Percentiles rank a stretch among this genome's conserved stretches.
Evolutionary conservation across 176 grass and related monocot genomes (phyloP).

Genomic region (Eremochloa ophiuroides): DNA sequence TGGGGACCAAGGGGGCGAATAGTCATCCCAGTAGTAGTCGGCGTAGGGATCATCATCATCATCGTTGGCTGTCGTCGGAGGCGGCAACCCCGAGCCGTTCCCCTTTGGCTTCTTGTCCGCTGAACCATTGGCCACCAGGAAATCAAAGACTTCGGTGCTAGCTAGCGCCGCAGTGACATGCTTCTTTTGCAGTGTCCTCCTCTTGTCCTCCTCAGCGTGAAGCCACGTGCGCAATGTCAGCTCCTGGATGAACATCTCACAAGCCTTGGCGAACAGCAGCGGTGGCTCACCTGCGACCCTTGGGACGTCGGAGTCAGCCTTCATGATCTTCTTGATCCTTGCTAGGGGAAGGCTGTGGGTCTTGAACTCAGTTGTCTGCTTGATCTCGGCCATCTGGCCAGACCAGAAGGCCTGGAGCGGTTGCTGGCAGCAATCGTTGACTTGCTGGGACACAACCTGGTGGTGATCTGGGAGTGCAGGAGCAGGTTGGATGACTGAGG

Average conservation of each 20-base stretch:
- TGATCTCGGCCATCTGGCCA: neutral
- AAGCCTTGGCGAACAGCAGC: slow-evolving; percentile 2
- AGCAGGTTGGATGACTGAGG: neutral
- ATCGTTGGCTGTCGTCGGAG: neutral
- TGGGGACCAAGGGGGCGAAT: neutral
- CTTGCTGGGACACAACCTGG: slow-evolving; percentile 41
- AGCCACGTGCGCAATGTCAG: slow-evolving; percentile 16
- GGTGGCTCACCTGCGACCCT: neutral
- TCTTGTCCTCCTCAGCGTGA: slow-evolving; percentile 19
- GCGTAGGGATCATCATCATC: neutral
- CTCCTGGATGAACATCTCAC: slow-evolving; percentile 27
- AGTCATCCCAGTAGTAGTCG: neutral
- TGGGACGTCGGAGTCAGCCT: neutral
- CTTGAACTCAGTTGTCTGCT: slow-evolving; percentile 23
- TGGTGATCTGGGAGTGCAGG: slow-evolving; percentile 22
- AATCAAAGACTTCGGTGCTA: neutral
- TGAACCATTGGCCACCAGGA: neutral
- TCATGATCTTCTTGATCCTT: slow-evolving; percentile 36
- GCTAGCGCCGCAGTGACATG: neutral
- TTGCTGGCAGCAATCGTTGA: neutral
- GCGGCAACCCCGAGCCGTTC: neutral
- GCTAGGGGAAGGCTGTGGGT: slow-evolving; percentile 1
- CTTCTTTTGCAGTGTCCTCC: slow-evolving; percentile 5
- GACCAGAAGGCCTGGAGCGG: slow-evolving; percentile 19
- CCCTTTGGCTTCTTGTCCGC: neutral